A percentile compares a stretch with the other conserved stretches of the same genome.
phyloP scores from a whole-genome alignment of 2,329 filamentous ascomycete species.

The Teratosphaeriaceae sp. region DNA sequence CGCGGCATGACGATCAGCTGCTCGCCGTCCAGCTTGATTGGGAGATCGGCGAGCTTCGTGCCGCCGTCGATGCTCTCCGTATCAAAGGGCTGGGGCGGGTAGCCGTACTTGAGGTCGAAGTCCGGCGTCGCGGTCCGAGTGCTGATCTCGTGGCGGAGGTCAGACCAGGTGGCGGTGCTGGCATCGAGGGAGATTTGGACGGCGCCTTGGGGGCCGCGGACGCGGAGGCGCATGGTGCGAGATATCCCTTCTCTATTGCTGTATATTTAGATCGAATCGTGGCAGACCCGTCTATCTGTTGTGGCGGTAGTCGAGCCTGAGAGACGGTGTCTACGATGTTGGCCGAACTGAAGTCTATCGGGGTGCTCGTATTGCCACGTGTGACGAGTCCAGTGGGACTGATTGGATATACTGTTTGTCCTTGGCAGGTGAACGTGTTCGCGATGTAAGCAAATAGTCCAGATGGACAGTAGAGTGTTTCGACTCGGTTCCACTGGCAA shows the following conservation, averaged over 20 bases:
- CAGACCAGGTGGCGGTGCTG: slow-evolving; percentile 56
- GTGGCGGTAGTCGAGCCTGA: too few species aligned
- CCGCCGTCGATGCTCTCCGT: slow-evolving; percentile 47
- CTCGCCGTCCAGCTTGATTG: slow-evolving; percentile 59
- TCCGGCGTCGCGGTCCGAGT: slow-evolving; percentile 56
- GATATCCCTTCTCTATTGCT: too few species aligned
- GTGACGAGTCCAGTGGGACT: background rate
- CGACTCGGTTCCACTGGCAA: too few species aligned
- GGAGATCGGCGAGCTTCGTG: slow-evolving; percentile 49
- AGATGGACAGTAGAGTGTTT: too few species aligned
- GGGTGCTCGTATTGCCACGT: too few species aligned
- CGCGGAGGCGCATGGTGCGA: slow-evolving; percentile 60
- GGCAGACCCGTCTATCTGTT: too few species aligned
- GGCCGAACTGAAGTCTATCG: too few species aligned
- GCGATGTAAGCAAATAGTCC: background rate
- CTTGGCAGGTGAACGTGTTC: too few species aligned
- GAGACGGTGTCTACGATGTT: too few species aligned
- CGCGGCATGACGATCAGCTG: slow-evolving; percentile 57
- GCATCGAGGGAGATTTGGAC: slow-evolving; percentile 64
- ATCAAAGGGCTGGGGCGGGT: slow-evolving; percentile 66
- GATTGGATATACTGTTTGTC: too few species aligned
- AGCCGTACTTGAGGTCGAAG: slow-evolving; percentile 79
- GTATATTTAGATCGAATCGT: too few species aligned
- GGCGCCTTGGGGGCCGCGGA: slow-evolving; percentile 67
- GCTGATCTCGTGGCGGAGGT: slow-evolving; percentile 55